Conservation (phyloP, 208 protist genomes). For the Novymonas esmeraldas region DNA sequence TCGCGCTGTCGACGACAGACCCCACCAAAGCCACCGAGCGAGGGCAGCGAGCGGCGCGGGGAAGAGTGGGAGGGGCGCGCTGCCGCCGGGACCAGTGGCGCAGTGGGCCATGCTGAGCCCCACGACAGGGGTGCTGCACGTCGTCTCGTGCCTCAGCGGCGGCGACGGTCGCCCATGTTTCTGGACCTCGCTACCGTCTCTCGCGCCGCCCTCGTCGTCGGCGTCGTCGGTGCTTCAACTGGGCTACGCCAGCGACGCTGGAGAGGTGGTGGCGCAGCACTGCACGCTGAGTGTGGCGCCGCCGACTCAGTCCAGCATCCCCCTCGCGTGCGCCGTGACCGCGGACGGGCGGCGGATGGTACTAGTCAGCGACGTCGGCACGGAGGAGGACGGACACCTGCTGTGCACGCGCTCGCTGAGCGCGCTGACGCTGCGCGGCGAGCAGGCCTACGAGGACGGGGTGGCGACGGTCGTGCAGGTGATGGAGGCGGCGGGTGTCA, state of each 20-base stretch:
- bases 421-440: conserved; percentile 42
- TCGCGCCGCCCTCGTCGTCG: conserved; percentile 13
- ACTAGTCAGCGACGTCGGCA: conserved; percentile 55
- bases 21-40: not conserved
- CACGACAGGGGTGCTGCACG: conserved; percentile 44
- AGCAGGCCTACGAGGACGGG: conserved; percentile 1
- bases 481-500: conserved; percentile 23
- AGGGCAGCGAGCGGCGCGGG: not conserved
- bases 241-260: conserved; percentile 7
- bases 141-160: conserved; percentile 57
- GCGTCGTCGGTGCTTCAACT: not conserved
- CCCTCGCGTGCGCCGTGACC: conserved; percentile 61
- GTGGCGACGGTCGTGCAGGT: conserved; percentile 37
- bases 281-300: conserved; percentile 47
- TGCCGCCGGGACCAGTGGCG: conserved; percentile 22
- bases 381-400: conserved; percentile 67
- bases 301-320: conserved; percentile 45
- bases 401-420: conserved; percentile 53
- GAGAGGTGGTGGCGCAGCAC: conserved; percentile 47
- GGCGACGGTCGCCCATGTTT: conserved; percentile 44
- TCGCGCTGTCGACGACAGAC: conserved; percentile 1
- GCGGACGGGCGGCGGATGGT: conserved; percentile 28
- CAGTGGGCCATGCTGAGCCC: conserved; percentile 45
- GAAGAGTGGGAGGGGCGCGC: not conserved
- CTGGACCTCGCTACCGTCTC: conserved; percentile 51